Percentiles rank a stretch among this genome's conserved stretches.
Conservation (phyloP, 164 flowering plant species). For the Nymphaea thermarum region DNA sequence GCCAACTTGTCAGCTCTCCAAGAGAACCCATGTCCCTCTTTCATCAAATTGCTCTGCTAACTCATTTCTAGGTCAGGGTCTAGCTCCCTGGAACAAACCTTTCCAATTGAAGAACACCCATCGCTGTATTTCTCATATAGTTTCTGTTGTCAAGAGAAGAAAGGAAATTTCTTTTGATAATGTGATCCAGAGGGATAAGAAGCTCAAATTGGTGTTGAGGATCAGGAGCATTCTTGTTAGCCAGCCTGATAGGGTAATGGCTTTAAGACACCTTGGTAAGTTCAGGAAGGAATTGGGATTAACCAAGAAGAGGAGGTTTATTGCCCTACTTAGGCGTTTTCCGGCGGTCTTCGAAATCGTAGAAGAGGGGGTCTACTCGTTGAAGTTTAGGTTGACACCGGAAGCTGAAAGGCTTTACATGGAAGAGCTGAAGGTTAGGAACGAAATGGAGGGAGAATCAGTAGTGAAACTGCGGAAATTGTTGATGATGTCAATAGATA, state of each 20-base stretch:
- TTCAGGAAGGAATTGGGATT: slow-evolving; percentile 62
- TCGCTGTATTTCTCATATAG: slow-evolving; percentile 29
- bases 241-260: slow-evolving; percentile 71
- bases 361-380: slow-evolving; percentile 76
- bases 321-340: slow-evolving; percentile 65
- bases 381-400: slow-evolving; percentile 59
- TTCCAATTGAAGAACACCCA: slow-evolving; percentile 18
- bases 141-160: slow-evolving; percentile 80
- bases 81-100: slow-evolving; percentile 16
- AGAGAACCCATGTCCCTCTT: slow-evolving; percentile 19
- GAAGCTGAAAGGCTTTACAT: slow-evolving; percentile 78
- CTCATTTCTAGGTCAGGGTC: slow-evolving; percentile 38
- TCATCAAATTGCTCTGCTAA: slow-evolving; percentile 12
- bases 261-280: slow-evolving; percentile 62
- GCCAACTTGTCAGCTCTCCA: slow-evolving; percentile 19
- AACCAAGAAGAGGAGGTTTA: slow-evolving; percentile 45
- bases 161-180: slow-evolving; percentile 86
- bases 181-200: slow-evolving; percentile 85
- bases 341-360: slow-evolving; percentile 80
- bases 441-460: slow-evolving; percentile 67
- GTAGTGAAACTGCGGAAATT: slow-evolving; percentile 74
- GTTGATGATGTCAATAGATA: slow-evolving; percentile 90
- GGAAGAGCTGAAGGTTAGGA: slow-evolving; percentile 70
- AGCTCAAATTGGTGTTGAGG: slow-evolving; percentile 71
- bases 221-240: slow-evolving; percentile 68